Conservation (phyloP, 1,139 yeast genomes). For the Candida pseudoviswanathii region DNA sequence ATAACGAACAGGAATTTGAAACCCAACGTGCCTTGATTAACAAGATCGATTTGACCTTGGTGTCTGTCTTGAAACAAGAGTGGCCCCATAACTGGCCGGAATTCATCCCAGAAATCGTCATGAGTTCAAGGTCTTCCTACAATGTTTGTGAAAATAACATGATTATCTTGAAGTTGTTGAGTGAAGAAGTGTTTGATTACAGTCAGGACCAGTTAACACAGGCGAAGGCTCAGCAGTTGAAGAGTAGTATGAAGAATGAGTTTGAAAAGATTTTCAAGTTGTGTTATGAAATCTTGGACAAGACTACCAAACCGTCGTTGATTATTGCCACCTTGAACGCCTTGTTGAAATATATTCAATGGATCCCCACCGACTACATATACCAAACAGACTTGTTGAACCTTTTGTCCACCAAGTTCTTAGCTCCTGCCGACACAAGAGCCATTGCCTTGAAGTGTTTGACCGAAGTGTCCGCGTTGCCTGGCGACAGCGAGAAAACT, state of each 20-base stretch:
- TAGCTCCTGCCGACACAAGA: conserved; percentile 80
- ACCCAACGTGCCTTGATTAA: conserved; percentile 82
- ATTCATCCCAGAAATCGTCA: conserved; percentile 90
- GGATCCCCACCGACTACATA: conserved; percentile 91
- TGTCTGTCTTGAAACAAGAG: conserved; percentile 92
- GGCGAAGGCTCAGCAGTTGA: conserved; percentile 84
- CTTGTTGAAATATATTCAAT: conserved; percentile 80
- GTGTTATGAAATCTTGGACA: conserved; percentile 90
- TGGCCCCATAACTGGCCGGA: conserved; percentile 99
- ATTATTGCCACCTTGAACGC: conserved; percentile 85
- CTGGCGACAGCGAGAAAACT: conserved; percentile 67
- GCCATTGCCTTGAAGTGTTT: conserved; percentile 85
- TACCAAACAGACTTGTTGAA: conserved; percentile 83
- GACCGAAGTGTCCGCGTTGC: conserved; percentile 80
- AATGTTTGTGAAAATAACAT: conserved; percentile 97
- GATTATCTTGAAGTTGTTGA: conserved; percentile 83
- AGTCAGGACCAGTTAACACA: conserved; percentile 96
- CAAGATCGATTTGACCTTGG: conserved; percentile 91
- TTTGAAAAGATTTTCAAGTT: conserved; percentile 91
- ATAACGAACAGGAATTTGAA: conserved; percentile 75
- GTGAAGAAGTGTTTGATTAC: conserved; percentile 95
- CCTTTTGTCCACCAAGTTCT: conserved; percentile 71
- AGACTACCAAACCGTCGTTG: conserved; percentile 79
- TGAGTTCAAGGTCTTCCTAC: conserved; percentile 79
- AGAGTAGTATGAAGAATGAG: conserved; percentile 82